Evolutionary conservation across 306 rosid species (phyloP).

Genomic region (Ormosia semicastrata): DNA sequence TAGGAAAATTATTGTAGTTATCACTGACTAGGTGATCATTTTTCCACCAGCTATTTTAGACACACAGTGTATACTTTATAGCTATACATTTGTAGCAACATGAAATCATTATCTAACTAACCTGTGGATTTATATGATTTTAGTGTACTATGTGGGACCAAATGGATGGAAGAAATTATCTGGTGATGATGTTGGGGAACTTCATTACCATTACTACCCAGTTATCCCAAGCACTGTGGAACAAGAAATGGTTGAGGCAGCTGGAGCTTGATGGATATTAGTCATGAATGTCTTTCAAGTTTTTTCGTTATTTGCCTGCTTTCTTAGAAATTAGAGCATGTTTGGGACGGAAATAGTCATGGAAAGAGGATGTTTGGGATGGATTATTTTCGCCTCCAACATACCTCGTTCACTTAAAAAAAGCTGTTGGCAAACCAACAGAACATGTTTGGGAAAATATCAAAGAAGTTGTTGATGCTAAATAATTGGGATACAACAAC

Average conservation of each 20-base stretch:
- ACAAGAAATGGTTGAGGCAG: constrained; percentile 90
- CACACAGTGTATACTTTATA: background rate
- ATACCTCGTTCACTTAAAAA: too few species aligned
- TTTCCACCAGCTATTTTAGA: background rate
- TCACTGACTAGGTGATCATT: background rate
- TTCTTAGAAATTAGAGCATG: too few species aligned
- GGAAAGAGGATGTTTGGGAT: too few species aligned
- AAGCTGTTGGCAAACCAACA: too few species aligned
- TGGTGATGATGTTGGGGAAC: constrained; percentile 92
- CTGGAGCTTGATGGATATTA: constrained; percentile 41
- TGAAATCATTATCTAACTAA: constrained; percentile 1
- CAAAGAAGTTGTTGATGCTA: too few species aligned
- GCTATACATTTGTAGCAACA: background rate
- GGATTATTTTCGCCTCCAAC: too few species aligned
- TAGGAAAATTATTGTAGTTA: background rate
- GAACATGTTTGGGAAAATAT: too few species aligned
- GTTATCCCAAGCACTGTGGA: constrained; percentile 74
- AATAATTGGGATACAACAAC: too few species aligned
- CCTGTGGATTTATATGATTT: constrained; percentile 22
- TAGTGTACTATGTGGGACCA: constrained; percentile 82
- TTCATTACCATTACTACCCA: constrained; percentile 73
- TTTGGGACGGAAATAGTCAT: too few species aligned
- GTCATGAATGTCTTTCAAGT: background rate
- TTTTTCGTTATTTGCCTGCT: constrained; percentile 5
- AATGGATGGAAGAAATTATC: constrained; percentile 87